Conservation (phyloP, 257 asterid species). For the Solanum megistacrolobum region DNA sequence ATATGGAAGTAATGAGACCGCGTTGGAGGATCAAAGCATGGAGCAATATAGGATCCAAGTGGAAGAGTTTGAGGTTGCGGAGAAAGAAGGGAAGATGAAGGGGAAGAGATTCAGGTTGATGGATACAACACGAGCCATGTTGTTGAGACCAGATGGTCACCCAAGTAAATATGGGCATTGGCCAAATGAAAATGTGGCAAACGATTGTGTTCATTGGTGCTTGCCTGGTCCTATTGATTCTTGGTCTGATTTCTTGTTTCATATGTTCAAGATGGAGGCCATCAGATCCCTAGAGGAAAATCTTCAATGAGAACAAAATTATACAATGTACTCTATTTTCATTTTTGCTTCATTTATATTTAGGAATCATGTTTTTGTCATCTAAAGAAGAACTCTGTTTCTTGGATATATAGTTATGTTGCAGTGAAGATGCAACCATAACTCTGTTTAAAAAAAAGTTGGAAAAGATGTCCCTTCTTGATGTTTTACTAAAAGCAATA, state of each 20-base stretch:
- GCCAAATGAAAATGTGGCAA: conserved; percentile 16
- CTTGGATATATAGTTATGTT: neutral
- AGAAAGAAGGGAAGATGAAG: conserved; percentile 17
- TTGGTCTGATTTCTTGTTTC: conserved; percentile 35
- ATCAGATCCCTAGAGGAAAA: conserved; percentile 5
- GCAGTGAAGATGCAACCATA: neutral
- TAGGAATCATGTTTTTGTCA: neutral
- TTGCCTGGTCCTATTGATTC: conserved; percentile 40
- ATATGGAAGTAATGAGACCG: conserved; percentile 12
- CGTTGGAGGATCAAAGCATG: conserved; percentile 7
- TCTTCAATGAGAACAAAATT: neutral
- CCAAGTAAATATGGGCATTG: conserved; percentile 27
- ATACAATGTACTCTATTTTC: neutral
- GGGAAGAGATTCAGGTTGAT: conserved; percentile 20
- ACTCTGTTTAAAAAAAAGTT: neutral
- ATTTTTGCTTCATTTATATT: neutral
- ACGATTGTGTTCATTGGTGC: conserved; percentile 42
- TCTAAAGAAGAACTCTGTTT: too few species aligned
- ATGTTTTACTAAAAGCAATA: neutral
- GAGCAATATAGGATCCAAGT: conserved; percentile 22
- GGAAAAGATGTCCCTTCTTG: neutral
- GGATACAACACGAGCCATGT: conserved; percentile 27
- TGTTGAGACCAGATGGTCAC: conserved; percentile 40
- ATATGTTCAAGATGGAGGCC: conserved; percentile 36
- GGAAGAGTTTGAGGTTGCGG: conserved; percentile 26